phyloP scores from a whole-genome alignment of 176 grass and related monocot genomes.

The Eragrostis curvula region DNA sequence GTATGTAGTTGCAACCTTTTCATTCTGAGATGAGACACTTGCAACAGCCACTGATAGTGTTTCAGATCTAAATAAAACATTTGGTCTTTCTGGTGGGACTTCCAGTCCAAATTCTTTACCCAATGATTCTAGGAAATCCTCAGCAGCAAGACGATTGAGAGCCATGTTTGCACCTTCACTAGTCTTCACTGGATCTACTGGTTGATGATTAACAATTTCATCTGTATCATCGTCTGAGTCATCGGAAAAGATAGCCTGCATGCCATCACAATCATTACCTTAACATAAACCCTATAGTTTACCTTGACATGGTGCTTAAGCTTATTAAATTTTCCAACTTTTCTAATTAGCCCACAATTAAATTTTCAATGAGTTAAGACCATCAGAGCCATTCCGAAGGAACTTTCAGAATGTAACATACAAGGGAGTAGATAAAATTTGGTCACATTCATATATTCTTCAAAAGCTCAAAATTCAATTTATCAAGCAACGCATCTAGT shows the following conservation, averaged over 20 bases:
- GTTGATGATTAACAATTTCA: conserved; percentile 45
- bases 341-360: neutral
- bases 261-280: conserved; percentile 1
- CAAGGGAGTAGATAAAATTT: neutral
- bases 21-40: conserved; percentile 25
- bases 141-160: conserved; percentile 89
- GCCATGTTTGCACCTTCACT: conserved; percentile 93
- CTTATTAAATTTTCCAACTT: neutral
- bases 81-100: conserved; percentile 70
- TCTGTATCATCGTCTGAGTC: conserved; percentile 82
- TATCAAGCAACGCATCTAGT: conserved; percentile 9
- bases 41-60: conserved; percentile 32
- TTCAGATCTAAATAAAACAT: conserved; percentile 44
- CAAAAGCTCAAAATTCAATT: neutral
- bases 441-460: neutral
- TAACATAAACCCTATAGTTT: conserved; percentile 26
- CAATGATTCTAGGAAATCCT: conserved; percentile 96
- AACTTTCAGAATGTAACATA: neutral
- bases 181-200: conserved; percentile 62
- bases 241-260: conserved; percentile 97
- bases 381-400: neutral
- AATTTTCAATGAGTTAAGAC: neutral
- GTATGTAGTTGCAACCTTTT: conserved; percentile 7
- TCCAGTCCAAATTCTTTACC: conserved; percentile 94
- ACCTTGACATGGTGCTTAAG: neutral